Percentiles rank a stretch among this genome's conserved stretches.
phyloP scores from a whole-genome alignment of 768 basidiomycete genomes.

The Lactarius evosmus region DNA sequence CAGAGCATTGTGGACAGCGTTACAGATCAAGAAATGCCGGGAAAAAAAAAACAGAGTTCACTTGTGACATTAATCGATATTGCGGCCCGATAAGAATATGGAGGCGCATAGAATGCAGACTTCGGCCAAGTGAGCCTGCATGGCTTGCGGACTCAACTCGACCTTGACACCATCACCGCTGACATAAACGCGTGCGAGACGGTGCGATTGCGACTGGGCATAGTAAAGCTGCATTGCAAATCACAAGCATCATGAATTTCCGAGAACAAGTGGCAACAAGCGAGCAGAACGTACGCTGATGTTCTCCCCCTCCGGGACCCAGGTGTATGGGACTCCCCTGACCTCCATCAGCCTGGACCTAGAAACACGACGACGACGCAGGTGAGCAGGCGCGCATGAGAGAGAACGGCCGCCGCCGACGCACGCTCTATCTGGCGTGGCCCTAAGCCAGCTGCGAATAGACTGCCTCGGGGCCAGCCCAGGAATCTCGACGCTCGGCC shows the following conservation, averaged over 20 bases:
- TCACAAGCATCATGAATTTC: background rate
- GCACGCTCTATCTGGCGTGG: constrained; percentile 22
- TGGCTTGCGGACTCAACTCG: constrained; percentile 25
- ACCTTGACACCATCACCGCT: constrained; percentile 21
- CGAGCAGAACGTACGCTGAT: constrained; percentile 22
- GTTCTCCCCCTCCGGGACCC: constrained; percentile 25
- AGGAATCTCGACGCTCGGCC: constrained; percentile 24
- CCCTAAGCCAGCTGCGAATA: constrained; percentile 24
- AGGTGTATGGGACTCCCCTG: constrained; percentile 22
- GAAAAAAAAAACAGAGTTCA: background rate
- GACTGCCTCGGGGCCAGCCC: constrained; percentile 23
- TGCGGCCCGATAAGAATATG: constrained; percentile 26
- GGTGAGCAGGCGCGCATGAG: background rate
- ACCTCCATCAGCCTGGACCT: constrained; percentile 27
- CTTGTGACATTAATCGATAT: constrained; percentile 15
- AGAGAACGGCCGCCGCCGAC: background rate
- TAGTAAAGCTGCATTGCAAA: constrained; percentile 16
- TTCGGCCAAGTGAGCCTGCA: constrained; percentile 24
- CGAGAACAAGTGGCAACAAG: background rate
- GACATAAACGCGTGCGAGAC: constrained; percentile 21
- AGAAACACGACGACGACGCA: background rate
- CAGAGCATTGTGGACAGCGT: background rate
- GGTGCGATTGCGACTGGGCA: constrained; percentile 10
- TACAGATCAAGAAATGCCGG: background rate
- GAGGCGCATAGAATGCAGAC: constrained; percentile 27